These are phyloP conservation scores for Fusarium scirpi DNA, from an alignment of 2,329 filamentous ascomycete genomes.

Conservation along the genomic window DNA sequence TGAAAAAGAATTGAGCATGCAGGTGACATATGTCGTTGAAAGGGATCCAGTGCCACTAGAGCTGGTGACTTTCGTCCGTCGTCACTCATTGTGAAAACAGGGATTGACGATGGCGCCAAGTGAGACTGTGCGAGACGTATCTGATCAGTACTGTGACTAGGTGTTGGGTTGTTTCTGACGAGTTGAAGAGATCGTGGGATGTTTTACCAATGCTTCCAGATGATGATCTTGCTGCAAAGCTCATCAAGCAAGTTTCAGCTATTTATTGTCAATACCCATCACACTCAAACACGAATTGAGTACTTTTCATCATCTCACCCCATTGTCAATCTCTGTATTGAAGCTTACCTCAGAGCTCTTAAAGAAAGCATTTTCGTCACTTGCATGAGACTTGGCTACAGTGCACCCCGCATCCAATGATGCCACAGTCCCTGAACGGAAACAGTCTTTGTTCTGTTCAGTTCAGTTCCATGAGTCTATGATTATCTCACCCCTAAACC, in stretches of 20 bases:
- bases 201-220: background rate
- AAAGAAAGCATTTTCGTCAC: slow-evolving; percentile 26
- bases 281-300: slow-evolving; percentile 35
- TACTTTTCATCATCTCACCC: slow-evolving; percentile 25
- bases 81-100: slow-evolving; percentile 47
- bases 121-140: slow-evolving; percentile 33
- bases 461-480: slow-evolving; percentile 21
- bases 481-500: background rate
- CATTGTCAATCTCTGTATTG: slow-evolving; percentile 8
- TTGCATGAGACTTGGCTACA: slow-evolving; percentile 36
- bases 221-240: background rate
- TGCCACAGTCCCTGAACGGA: slow-evolving; percentile 42
- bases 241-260: background rate
- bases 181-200: slow-evolving; percentile 7
- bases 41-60: slow-evolving; percentile 33
- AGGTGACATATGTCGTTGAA: slow-evolving; percentile 38
- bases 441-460: slow-evolving; percentile 16
- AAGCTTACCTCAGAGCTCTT: slow-evolving; percentile 21
- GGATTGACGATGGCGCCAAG: slow-evolving; percentile 46
- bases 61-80: slow-evolving; percentile 42
- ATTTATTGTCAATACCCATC: background rate
- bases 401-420: slow-evolving; percentile 47
- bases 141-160: slow-evolving; percentile 40
- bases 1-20: slow-evolving; percentile 26
- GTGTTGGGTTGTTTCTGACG: slow-evolving; percentile 16